Base-by-base conservation (phyloP, 768 basidiomycete genomes). In the Podaxis rugospora region DNA sequence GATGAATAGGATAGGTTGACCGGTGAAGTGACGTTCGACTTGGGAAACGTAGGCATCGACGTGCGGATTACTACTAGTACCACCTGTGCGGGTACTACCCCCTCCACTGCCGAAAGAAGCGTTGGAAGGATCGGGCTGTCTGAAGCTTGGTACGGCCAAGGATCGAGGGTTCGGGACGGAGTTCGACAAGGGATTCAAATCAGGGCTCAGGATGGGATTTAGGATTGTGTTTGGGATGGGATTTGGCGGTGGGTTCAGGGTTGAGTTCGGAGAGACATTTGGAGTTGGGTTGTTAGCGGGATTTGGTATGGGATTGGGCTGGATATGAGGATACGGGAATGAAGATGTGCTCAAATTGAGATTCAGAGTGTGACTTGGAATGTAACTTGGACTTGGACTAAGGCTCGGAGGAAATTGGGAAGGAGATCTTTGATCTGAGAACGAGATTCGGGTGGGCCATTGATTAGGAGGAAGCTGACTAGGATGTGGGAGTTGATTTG, bases 401-500 rank as follows among this genome's bases (percentile, higher is more conserved):
- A 27, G 47, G 13, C 16, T 49, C 23, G 47, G 47, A 23, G 47
- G 21, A 27, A 49, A 2, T 27, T 27, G 47, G 7, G 54, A 25
- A 21, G 53, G 53, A 4, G 54, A 55, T 6, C 54, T 23, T 23
- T 42, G 54, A 27, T 55, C 54, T 3, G 54, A 55, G 39, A 55
- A 42, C 6, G 54, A 44, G 25, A 0, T n/a, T 55, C 37, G 37
- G 6, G 54, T 42, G 9, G 54, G 54, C 54, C 54, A 55, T n/a
- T 55, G 54, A 25, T 55, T 55, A 4, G 54, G 54, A 28, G 40
- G 23, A 42, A 55, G 54, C 21, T 44, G 54, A 21, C 54, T 55
- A 13, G 54, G 54, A 39, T 55, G 54, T 7, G 54, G 54, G 21
- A 55, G 54, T 40, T 25, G 54, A 13, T 44, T 44, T n/a, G 40